Evolutionary conservation across 352 stramenopile genomes (phyloP), one percentile per base, ranked within the genome.

Genomic region (Phytophthora nicotianae): DNA sequence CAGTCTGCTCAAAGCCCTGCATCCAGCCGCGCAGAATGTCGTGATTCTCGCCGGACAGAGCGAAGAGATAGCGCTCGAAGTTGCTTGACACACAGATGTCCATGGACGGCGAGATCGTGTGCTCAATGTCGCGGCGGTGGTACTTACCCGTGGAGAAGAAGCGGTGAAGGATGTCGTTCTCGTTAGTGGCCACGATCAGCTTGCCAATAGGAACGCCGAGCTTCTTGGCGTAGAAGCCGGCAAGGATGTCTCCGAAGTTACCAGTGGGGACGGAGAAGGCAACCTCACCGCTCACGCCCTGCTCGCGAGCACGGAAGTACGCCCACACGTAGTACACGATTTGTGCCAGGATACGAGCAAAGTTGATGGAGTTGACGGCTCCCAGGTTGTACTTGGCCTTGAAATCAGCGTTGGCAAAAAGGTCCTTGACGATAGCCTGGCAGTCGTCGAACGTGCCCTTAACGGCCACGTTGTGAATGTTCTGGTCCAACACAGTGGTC

Each of bases 301-400:
- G 75, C 68, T 86, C 83, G 51, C 76, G 87, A 43, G 79, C 77
- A 53, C 94, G 88, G 37, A 99, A 91, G 79, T 99, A 99, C 48
- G 94, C 95, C 83, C 97, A 99, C 63, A 99, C 98, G 79, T 99
- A 99, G 81, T 99, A 99, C 8, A 98, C 98, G 38, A 98, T 99
- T 86, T 99, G 97, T 17, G 97, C 97, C 50, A 99, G 82, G 46
- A 99, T 98, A 60, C 97, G 91, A n/a, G 96, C 98, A 91, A 97
- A 99, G 78, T 99, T 99, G 76, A 99, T 99, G 20, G 93, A 99
- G 83, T 99, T 99, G 33, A 99, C 96, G 11, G 97, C 97, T n/a
- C 96, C 97, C 8, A 99, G 75, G 53, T 97, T 92, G 63, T 92
- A 90, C 64, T 86, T 50, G 27, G 95, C 81, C 55, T 98, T 96